phyloP scores from a whole-genome alignment of 2,329 filamentous ascomycete genomes.

The Neoscytalidium dimidiatum region DNA sequence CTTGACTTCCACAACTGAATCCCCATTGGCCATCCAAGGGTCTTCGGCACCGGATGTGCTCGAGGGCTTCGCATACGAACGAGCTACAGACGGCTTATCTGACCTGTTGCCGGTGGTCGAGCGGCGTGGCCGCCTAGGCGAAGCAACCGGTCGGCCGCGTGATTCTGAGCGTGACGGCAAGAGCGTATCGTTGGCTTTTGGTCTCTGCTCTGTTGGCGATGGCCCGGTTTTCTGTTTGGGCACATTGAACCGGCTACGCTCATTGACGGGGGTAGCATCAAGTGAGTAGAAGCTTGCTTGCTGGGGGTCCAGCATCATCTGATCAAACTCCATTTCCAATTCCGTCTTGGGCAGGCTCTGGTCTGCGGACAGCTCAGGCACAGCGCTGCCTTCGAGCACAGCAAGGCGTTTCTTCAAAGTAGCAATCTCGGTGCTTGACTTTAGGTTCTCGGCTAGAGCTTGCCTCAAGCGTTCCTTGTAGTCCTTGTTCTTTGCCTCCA shows the following conservation, averaged over 20 bases:
- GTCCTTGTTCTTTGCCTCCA: constrained; percentile 59
- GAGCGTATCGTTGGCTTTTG: neutral
- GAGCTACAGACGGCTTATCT: neutral
- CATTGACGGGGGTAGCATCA: constrained; percentile 12
- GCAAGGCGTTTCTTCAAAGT: constrained; percentile 35
- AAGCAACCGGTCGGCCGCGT: neutral
- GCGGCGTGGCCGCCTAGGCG: constrained; percentile 4
- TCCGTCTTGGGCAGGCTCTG: neutral
- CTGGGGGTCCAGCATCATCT: constrained; percentile 17
- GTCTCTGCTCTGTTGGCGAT: neutral
- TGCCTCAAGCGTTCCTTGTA: constrained; percentile 39
- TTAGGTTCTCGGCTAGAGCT: constrained; percentile 35
- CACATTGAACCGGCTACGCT: neutral
- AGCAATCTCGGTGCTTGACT: constrained; percentile 35
- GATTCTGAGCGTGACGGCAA: neutral
- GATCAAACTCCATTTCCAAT: constrained; percentile 12
- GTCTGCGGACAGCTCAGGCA: neutral
- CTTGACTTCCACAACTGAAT: neutral
- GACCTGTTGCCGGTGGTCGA: neutral
- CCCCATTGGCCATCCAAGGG: constrained; percentile 10
- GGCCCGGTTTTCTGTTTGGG: neutral
- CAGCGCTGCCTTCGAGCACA: constrained; percentile 26
- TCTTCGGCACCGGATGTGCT: constrained; percentile 5
- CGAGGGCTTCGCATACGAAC: neutral
- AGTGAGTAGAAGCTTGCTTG: constrained; percentile 11